Percentiles rank a stretch among this genome's conserved stretches.
Conservation (phyloP, 257 asterid genomes). For the Solanum phureja region DNA sequence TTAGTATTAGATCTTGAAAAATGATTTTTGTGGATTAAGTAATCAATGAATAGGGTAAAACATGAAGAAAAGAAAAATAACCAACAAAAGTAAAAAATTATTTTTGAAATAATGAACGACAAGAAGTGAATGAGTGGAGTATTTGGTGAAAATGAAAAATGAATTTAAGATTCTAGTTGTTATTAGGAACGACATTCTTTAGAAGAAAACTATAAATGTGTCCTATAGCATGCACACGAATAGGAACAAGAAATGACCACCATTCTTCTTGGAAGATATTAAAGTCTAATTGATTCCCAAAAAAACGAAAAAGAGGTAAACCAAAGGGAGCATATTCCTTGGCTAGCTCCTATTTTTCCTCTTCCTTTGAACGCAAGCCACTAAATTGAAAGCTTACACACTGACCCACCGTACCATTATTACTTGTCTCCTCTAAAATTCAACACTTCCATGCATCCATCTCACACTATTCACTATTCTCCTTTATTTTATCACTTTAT, state of each 20-base stretch:
- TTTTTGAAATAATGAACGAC: background rate
- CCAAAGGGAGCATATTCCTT: background rate
- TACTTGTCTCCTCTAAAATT: background rate
- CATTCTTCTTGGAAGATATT: conserved; percentile 1
- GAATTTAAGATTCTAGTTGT: background rate
- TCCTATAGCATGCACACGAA: background rate
- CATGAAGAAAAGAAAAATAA: too few relatives aligned
- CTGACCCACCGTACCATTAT: conserved; percentile 8
- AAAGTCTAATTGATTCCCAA: background rate
- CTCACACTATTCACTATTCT: background rate
- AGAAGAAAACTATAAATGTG: background rate
- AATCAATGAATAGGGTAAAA: too few relatives aligned
- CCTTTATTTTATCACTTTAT: background rate
- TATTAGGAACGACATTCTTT: background rate
- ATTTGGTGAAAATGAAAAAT: background rate
- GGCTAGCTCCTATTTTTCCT: background rate
- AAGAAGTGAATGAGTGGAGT: background rate
- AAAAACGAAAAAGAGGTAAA: background rate
- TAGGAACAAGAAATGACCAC: background rate
- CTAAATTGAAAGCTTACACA: background rate
- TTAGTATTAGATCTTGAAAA: too few relatives aligned
- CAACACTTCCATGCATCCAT: background rate
- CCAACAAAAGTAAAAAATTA: too few relatives aligned
- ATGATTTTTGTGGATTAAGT: too few relatives aligned
- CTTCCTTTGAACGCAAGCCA: background rate